Percentiles rank a stretch among this genome's conserved stretches.
These are phyloP conservation scores for Kwoniella mangroviensis DNA, from an alignment of 768 basidiomycete species.

Conservation along the genomic window DNA sequence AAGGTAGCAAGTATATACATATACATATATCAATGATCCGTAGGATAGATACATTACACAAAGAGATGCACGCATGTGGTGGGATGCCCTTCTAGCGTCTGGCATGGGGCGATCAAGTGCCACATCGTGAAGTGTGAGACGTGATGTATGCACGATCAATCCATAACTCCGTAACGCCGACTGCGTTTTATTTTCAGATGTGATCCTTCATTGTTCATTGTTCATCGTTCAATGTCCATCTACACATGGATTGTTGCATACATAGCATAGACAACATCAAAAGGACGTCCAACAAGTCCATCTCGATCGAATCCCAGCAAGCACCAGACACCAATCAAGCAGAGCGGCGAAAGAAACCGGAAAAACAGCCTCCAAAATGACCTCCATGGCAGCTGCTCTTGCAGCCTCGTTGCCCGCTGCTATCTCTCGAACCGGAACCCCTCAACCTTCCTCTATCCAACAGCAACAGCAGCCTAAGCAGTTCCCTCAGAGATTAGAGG, in stretches of 20 bases:
- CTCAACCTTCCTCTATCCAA: constrained; percentile 63
- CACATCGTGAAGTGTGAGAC: too few relatives aligned
- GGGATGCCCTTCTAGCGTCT: too few relatives aligned
- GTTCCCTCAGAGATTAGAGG: constrained; percentile 89
- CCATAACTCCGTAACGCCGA: constrained; percentile 25
- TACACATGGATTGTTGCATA: not conserved
- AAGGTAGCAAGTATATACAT: too few relatives aligned
- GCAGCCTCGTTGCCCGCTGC: constrained; percentile 68
- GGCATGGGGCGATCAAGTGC: too few relatives aligned
- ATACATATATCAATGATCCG: too few relatives aligned
- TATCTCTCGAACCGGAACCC: constrained; percentile 60
- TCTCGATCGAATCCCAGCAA: not conserved
- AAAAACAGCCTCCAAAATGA: constrained; percentile 46
- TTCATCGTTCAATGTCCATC: not conserved
- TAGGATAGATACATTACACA: too few relatives aligned
- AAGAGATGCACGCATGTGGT: not conserved
- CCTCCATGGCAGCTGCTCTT: constrained; percentile 90
- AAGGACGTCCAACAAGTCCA: constrained; percentile 5
- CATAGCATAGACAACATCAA: constrained; percentile 6
- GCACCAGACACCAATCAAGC: not conserved
- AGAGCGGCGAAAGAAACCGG: not conserved
- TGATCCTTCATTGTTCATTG: constrained; percentile 8
- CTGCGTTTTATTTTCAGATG: not conserved
- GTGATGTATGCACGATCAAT: not conserved
- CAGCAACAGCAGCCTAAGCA: constrained; percentile 64